Evolutionary conservation across 176 grass and related monocot genomes (phyloP), one percentile per base, ranked within the genome.

Genomic region (Pontederia paniculata): DNA sequence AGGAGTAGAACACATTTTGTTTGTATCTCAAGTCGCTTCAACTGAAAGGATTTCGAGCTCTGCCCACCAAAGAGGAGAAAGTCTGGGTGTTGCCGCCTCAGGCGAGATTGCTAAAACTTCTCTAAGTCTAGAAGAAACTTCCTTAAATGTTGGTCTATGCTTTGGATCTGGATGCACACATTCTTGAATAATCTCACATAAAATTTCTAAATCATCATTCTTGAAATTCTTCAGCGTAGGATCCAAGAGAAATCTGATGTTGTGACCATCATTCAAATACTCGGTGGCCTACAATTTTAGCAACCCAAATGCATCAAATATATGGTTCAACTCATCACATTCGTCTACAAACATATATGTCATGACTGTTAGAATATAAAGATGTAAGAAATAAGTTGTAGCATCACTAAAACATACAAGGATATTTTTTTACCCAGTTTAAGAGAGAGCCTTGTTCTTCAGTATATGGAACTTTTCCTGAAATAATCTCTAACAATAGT

Each of bases 21-120:
- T 17, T 5, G 49, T 13, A 44, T 71, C 31, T 85, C 81, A 98
- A 71, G 74, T 90, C 72, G 86, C 83, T 91, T 98, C 87, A 48
- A 81, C 83, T 31, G 94, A 88, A 62, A 98, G 94, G 60, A 98
- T 91, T 83, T 98, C 94, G 54, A 98, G 83, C 74, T 98, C 93
- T n/a, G 93, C 93, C 93, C 93, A 98, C 93, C 93, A 98, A 66
- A 98, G 93, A 11, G 93, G 93, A 55, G 87, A 98, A 53, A 88
- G 70, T 28, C 83, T 84, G 0, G 93, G 93, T 0, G 75, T 84
- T 52, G 93, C 87, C 43, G 86, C 83, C 70, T 98, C 87, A 2
- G 93, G 83, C n/a, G 87, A 80, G 71, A 98, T 91, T 13, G 60
- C 54, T 17, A 88, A 15, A 10, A 69, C 74, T 63, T 80, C 87